Evolutionary conservation across 768 basidiomycete genomes (phyloP).

Genomic region (Myochromella boudieri): DNA sequence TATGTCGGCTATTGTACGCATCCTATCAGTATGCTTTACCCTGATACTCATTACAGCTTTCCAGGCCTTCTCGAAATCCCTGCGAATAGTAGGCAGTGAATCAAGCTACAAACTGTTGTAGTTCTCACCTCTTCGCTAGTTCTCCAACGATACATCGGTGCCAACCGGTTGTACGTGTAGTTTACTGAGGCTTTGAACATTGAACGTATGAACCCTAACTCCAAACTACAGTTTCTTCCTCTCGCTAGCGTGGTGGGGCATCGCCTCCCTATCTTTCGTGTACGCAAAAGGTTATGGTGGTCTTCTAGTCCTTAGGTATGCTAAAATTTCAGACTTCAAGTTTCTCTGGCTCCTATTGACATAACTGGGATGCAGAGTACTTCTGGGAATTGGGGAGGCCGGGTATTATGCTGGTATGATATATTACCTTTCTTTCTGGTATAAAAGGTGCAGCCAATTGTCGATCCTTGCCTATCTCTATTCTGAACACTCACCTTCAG

Average conservation of each 20-base stretch:
- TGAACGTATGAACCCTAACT: background rate
- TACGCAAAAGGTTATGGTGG: constrained; percentile 56
- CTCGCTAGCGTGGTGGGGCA: constrained; percentile 51
- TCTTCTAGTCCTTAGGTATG: constrained; percentile 47
- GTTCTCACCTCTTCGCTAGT: constrained; percentile 28
- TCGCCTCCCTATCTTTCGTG: constrained; percentile 49
- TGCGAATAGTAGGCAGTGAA: constrained; percentile 42
- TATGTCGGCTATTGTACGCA: constrained; percentile 58
- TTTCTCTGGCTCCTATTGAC: background rate
- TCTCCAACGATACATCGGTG: constrained; percentile 55
- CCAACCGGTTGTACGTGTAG: constrained; percentile 49
- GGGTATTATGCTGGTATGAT: constrained; percentile 64
- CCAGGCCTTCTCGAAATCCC: constrained; percentile 55
- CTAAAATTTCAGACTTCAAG: background rate
- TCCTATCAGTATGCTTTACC: background rate
- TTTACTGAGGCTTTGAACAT: background rate
- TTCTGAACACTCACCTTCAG: constrained; percentile 18
- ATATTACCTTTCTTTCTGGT: constrained; percentile 63
- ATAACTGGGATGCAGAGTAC: constrained; percentile 30
- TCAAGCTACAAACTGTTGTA: background rate
- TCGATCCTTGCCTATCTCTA: background rate
- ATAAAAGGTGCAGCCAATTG: constrained; percentile 30
- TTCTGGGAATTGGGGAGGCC: constrained; percentile 61
- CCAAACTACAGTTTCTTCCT: constrained; percentile 47
- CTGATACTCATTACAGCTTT: background rate